phyloP scores from a whole-genome alignment of 495 filamentous ascomycete species.

The Cercophora scortea region DNA sequence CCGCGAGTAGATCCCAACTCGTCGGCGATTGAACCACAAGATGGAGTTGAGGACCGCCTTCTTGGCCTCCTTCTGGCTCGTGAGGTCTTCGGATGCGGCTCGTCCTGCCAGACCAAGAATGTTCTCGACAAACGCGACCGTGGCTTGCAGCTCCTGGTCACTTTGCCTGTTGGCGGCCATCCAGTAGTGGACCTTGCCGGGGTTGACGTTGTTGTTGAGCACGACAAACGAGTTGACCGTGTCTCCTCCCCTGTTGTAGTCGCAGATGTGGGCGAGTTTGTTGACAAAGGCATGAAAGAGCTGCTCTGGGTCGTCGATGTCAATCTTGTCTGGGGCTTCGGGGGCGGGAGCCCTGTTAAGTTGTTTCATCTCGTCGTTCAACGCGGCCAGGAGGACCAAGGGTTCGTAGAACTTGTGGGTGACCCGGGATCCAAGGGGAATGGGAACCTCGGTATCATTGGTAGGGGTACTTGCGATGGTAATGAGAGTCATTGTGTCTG shows the following conservation, averaged over 20 bases:
- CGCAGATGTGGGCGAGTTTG: constrained; percentile 22
- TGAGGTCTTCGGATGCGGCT: neutral
- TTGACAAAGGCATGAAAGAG: constrained; percentile 17
- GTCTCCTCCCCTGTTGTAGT: constrained; percentile 5
- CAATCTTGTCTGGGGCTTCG: neutral
- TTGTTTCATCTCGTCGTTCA: neutral
- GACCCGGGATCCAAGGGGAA: neutral
- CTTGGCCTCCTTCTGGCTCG: neutral
- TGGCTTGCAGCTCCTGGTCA: neutral
- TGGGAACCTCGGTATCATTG: neutral
- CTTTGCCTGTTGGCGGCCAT: constrained; percentile 14
- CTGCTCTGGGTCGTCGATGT: neutral
- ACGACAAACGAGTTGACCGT: constrained; percentile 17
- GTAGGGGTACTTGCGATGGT: neutral
- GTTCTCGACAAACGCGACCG: neutral
- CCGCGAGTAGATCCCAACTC: neutral
- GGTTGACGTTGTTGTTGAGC: neutral
- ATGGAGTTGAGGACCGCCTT: constrained; percentile 1
- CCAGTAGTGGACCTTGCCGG: constrained; percentile 9
- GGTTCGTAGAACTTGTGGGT: neutral
- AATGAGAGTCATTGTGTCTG: neutral
- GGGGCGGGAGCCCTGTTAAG: neutral
- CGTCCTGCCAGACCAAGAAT: neutral
- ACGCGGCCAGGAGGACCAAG: neutral
- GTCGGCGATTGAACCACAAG: neutral